Base-by-base conservation (phyloP, 352 stramenopile species). In the Phytopythium litorale region DNA sequence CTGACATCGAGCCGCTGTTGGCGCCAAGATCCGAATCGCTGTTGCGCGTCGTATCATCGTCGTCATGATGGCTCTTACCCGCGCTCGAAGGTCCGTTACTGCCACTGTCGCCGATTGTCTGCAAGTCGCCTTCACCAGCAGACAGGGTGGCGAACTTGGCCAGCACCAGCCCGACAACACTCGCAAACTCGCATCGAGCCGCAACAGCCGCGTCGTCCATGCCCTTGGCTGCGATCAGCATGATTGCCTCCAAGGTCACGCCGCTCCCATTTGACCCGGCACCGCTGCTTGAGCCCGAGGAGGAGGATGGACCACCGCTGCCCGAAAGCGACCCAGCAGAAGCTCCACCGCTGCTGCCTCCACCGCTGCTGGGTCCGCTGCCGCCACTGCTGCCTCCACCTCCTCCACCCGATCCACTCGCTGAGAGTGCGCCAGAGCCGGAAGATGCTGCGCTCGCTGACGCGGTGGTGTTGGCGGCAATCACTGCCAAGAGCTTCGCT, bases 111-210 rank as follows among this genome's bases (percentile, higher is more conserved):
- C 35, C 62, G n/a, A 55, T 62, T 5, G 52, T 11, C 42, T 84
- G 73, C 19, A 87, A 54, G 40, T 90, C 75, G 4, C 70, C 64
- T 51, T 90, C 72, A 52, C 72, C 64, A 25, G 72, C 75, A 0
- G 77, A 76, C 30, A 69, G 71, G 4, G 73, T 83, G 9, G 80
- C 76, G 43, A 86, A 91, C 43, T 94, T 91, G 8, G 85, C 85
- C 42, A 94, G 72, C 51, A 91, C 79, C n/a, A 86, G 76, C 6
- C 87, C 87, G 1, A 93, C 80, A 19, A 91, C 79, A 11, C 37
- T 28, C 9, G 55, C 55, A 13, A 52, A 60, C 38, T 60, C 55
- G 38, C 55, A 51, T 18, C 55, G 37, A 6, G 28, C 55, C 13
- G 37, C 38, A 7, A 87, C 78, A 5, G 85, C 72, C 8, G 55